Base-by-base conservation (phyloP, 768 basidiomycete species). In the Lentinula sp. region DNA sequence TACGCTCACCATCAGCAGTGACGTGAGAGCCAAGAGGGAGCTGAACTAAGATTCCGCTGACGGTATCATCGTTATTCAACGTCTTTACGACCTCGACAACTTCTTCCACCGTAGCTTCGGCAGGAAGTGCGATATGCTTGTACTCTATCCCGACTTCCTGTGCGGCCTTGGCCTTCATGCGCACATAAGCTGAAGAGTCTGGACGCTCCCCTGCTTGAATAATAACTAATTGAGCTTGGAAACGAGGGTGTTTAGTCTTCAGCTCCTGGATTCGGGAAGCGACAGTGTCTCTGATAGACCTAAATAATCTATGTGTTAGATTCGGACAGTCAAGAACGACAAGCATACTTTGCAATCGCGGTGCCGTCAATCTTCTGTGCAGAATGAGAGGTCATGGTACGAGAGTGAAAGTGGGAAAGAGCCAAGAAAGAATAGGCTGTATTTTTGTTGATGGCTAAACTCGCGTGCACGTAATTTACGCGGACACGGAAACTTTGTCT, bases 141-240 rank as follows among this genome's bases (percentile, higher is more conserved):
- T 91, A 89, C 62, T 80, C 84, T 76, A 98, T 91, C 62, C 97
- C 95, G 65, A 91, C 88, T 75, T 98, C 93, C 67, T 93, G 86
- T 10, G 95, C 91, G 10, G 97, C 97, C 74, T 95, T 98, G 46
- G 84, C 80, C 76, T 99, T 99, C 96, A 98, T 98, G 69, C 93
- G 93, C 65, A 99, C 88, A 75, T 99, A 99, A 45, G 88, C 87
- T 18, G 80, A 77, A 5, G 95, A 98, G 72, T 98, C 96, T 21
- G 93, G 87, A 61, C 93, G 89, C 34, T 87, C 85, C 58, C 97
- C 97, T 55, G 93, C 94, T 75, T 98, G 97, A 49, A 99, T 83
- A 74, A 99, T 93, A 66, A 86, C 91, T 16, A 99, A 83, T 71
- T 88, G 85, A 11, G 97, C 91, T 68, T 87, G 84, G 79, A 98